Conservation (phyloP, 805 yeast species). For the Candida sanyiensis region DNA sequence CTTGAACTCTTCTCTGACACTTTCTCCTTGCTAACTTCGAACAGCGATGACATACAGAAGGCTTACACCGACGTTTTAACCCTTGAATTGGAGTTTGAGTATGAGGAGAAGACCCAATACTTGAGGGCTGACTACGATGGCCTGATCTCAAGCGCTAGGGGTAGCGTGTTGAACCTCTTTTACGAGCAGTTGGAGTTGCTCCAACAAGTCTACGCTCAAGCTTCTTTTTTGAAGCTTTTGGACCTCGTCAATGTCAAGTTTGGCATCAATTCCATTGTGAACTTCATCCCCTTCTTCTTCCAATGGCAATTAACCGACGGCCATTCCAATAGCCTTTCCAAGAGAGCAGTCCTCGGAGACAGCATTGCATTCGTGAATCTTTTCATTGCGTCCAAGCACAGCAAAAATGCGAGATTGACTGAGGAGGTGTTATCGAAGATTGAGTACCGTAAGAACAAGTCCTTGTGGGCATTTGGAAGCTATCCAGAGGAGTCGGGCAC, state of each 20-base stretch:
- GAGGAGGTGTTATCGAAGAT: conserved; percentile 17
- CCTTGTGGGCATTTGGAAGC: conserved; percentile 16
- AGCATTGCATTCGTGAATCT: conserved; percentile 18
- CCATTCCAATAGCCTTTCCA: neutral
- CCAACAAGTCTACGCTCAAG: conserved; percentile 4
- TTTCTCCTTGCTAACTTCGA: conserved; percentile 14
- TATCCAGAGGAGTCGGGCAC: conserved; percentile 8
- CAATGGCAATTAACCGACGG: conserved; percentile 33
- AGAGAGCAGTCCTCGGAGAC: conserved; percentile 13
- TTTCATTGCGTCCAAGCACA: conserved; percentile 13
- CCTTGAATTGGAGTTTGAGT: conserved; percentile 18
- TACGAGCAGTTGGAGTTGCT: conserved; percentile 20
- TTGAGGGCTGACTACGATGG: conserved; percentile 15
- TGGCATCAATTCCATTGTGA: conserved; percentile 43
- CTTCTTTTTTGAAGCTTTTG: conserved; percentile 10
- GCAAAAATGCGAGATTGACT: conserved; percentile 10
- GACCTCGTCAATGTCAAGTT: conserved; percentile 27
- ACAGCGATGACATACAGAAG: conserved; percentile 12
- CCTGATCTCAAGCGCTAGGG: conserved; percentile 17
- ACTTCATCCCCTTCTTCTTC: conserved; percentile 40
- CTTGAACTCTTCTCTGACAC: conserved; percentile 23
- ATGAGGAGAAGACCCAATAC: conserved; percentile 12
- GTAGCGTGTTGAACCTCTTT: conserved; percentile 19
- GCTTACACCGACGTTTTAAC: conserved; percentile 17
- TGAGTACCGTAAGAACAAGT: conserved; percentile 17